Evolutionary conservation across 2,329 filamentous ascomycete genomes (phyloP).

Genomic region (Cytospora paraplurivora): DNA sequence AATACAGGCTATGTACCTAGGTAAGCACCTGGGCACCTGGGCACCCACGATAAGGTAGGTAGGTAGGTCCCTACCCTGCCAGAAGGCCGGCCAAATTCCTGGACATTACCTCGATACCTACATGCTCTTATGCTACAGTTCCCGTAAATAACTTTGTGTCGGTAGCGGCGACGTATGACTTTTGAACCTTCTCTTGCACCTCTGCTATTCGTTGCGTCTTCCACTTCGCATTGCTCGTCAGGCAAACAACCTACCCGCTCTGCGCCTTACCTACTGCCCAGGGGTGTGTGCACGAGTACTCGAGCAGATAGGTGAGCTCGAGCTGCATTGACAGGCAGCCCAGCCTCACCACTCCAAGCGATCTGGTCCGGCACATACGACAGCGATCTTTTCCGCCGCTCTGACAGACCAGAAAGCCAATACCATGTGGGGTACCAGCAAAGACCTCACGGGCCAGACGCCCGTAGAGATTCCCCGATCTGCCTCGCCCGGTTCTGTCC

Average conservation of each 20-base stretch:
- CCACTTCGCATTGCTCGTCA: conserved; percentile 6
- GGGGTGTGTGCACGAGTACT: background rate
- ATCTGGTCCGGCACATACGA: conserved; percentile 11
- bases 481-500: conserved; percentile 50
- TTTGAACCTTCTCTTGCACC: background rate
- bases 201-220: conserved; percentile 8
- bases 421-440: conserved; percentile 35
- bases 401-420: conserved; percentile 4
- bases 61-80: no score
- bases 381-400: conserved; percentile 7
- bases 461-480: conserved; percentile 45
- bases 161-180: conserved; percentile 17
- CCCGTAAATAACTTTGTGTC: conserved; percentile 5
- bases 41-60: no score
- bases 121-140: background rate
- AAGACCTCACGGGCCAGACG: conserved; percentile 35
- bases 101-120: background rate
- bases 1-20: no score
- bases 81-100: background rate
- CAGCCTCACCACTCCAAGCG: conserved; percentile 16
- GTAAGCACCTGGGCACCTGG: no score
- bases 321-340: conserved; percentile 18
- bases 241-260: conserved; percentile 12
- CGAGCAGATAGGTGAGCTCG: conserved; percentile 3
- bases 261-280: conserved; percentile 1